phyloP scores from a whole-genome alignment of 192 early-diverging fungal species.

The Phlyctochytrium bullatum region DNA sequence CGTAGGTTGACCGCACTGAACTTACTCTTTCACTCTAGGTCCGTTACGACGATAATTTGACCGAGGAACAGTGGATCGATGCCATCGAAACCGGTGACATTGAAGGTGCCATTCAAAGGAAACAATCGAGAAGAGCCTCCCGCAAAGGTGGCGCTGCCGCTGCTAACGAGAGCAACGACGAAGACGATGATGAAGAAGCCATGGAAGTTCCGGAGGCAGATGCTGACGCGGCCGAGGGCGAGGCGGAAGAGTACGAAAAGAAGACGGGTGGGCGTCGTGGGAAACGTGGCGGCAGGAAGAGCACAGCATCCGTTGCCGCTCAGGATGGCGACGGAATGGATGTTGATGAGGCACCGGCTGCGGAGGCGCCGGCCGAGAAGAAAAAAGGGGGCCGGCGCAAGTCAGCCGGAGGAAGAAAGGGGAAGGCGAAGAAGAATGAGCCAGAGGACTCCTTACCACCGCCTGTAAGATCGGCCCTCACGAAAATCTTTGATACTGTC shows the following conservation, averaged over 20 bases:
- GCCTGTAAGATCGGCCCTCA: neutral
- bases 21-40: constrained; percentile 31
- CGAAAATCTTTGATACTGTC: neutral
- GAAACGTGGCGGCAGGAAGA: no score
- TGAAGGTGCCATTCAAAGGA: constrained; percentile 34
- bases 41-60: constrained; percentile 88
- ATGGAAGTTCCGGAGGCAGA: constrained; percentile 29
- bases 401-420: neutral
- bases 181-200: constrained; percentile 46
- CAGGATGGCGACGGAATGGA: neutral
- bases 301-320: neutral
- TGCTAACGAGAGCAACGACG: constrained; percentile 29
- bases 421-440: neutral
- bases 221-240: constrained; percentile 6
- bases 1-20: neutral
- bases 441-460: neutral
- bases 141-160: constrained; percentile 52
- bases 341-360: no score
- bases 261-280: neutral
- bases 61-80: constrained; percentile 88
- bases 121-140: constrained; percentile 40
- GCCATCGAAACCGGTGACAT: constrained; percentile 48
- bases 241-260: constrained; percentile 30
- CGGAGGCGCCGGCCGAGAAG: no score
- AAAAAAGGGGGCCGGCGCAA: neutral